Evolutionary conservation across 345 rosid genomes (phyloP), one percentile per base, ranked within the genome.

Genomic region (Salix exigua): DNA sequence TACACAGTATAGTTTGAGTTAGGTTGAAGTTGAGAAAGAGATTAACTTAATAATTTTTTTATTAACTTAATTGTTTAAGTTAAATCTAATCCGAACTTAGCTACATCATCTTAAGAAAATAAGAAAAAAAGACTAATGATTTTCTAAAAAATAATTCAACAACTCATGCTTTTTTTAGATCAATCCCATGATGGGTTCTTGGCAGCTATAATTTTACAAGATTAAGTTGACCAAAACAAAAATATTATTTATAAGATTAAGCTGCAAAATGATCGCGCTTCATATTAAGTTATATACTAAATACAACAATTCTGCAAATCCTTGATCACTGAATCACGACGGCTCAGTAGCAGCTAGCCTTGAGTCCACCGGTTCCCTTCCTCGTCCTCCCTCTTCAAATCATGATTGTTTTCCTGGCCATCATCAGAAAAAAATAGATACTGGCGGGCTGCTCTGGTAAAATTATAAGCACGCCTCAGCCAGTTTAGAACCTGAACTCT

Each of bases 401-500:
- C 28, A 23, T 11, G 1, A n/a, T 58, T 12, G 13, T 26, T 18
- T 42, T 50, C 31, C 53, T 23, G 10, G 73, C 58, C 61, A 28
- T 8, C 53, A 9, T 17, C 28, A 51, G 14, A 10, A 18, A 62
- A 64, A 33, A 58, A 35, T 17, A 33, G 1, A 31, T n/a, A 4
- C 17, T 12, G 69, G 81, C 81, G 77, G 81, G 81, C 81, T 73
- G 77, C 81, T 73, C 53, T 14, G 13, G 51, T 42, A 78, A 78
- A 73, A 58, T 66, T 61, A 58, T 44, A 69, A 67, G 81, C 81
- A 67, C 69, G 81, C 81, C 81, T 66, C 81, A 6, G 81, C 81
- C 81, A 37, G 68, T 42, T 3, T 21, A 60, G 60, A 51, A 40
- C 64, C 1, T 33, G 68, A 73, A 73, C 50, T 23, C 73, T 11